Percentiles rank a stretch among this genome's conserved stretches.
phyloP scores from a whole-genome alignment of 2,329 filamentous ascomycete genomes.

The Fusarium burgessii region DNA sequence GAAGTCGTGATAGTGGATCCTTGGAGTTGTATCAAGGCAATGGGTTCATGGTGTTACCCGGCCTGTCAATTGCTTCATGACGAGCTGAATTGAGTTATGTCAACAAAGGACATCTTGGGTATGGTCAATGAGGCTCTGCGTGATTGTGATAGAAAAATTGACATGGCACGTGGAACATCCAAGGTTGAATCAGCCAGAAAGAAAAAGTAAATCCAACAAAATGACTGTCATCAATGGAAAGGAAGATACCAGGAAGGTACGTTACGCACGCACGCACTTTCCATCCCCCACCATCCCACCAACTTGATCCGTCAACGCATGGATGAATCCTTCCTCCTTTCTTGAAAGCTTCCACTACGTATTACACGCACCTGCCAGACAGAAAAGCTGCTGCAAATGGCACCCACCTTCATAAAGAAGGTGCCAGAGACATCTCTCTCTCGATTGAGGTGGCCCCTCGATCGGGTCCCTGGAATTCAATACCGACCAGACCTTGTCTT shows the following conservation, averaged over 20 bases:
- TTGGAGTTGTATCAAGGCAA: slow-evolving; percentile 25
- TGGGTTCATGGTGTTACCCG: slow-evolving; percentile 7
- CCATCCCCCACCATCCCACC: slow-evolving; percentile 40
- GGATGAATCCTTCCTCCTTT: slow-evolving; percentile 8
- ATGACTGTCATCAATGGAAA: slow-evolving; percentile 19
- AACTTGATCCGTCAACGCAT: neutral
- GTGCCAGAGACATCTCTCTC: slow-evolving; percentile 26
- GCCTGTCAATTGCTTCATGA: slow-evolving; percentile 1
- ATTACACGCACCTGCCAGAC: slow-evolving; percentile 17
- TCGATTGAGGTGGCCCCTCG: slow-evolving; percentile 25
- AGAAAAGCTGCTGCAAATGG: slow-evolving; percentile 12
- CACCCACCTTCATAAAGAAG: slow-evolving; percentile 28
- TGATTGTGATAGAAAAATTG: slow-evolving; percentile 13
- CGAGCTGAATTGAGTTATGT: neutral
- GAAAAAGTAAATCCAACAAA: slow-evolving; percentile 41
- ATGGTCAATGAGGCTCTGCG: slow-evolving; percentile 36
- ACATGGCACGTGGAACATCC: slow-evolving; percentile 31
- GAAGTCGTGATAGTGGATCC: slow-evolving; percentile 31
- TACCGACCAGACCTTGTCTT: slow-evolving; percentile 23
- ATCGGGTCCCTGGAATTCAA: slow-evolving; percentile 36
- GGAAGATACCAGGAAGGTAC: slow-evolving; percentile 28
- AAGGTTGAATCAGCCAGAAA: slow-evolving; percentile 21
- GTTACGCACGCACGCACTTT: slow-evolving; percentile 35
- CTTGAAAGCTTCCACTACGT: slow-evolving; percentile 25
- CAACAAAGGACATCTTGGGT: neutral